These are phyloP conservation scores for Penicillium sp. DNA, from an alignment of 2,329 filamentous ascomycete species.

Conservation along the genomic window DNA sequence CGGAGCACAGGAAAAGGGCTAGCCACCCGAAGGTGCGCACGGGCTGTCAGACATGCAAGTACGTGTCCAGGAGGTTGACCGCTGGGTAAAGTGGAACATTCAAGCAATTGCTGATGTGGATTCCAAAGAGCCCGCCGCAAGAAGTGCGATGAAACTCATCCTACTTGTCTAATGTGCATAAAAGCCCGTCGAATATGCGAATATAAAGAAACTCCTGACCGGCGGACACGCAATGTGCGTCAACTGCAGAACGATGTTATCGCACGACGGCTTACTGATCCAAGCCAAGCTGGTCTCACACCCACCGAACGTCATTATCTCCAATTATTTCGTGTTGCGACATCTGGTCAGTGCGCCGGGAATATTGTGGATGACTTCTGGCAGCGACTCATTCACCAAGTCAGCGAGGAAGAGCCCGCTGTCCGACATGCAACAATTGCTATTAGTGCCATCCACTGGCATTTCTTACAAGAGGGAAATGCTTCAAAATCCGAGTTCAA, in stretches of 20 bases:
- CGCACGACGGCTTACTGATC: not conserved
- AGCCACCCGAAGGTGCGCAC: not conserved
- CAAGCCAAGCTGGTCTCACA: constrained; percentile 1
- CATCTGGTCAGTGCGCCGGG: not conserved
- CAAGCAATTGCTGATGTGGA: not conserved
- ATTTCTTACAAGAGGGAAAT: not conserved
- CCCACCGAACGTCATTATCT: not conserved
- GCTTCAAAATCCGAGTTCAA: not conserved
- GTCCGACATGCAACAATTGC: constrained; percentile 1
- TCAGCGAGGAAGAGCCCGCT: not conserved
- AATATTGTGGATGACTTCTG: not conserved
- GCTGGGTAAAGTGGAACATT: not conserved
- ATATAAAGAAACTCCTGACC: not conserved
- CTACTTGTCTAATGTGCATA: not conserved
- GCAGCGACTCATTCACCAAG: constrained; percentile 4
- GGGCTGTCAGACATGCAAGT: not conserved
- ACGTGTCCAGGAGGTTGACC: not conserved
- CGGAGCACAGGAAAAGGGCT: not conserved
- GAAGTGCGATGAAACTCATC: not conserved
- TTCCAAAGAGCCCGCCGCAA: not conserved
- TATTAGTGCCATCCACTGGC: not conserved
- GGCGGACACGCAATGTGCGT: not conserved
- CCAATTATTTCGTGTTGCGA: not conserved
- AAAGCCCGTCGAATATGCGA: not conserved
- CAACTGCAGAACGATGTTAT: not conserved